Base-by-base conservation (phyloP, 352 stramenopile species). In the Aphanomyces euteiches region DNA sequence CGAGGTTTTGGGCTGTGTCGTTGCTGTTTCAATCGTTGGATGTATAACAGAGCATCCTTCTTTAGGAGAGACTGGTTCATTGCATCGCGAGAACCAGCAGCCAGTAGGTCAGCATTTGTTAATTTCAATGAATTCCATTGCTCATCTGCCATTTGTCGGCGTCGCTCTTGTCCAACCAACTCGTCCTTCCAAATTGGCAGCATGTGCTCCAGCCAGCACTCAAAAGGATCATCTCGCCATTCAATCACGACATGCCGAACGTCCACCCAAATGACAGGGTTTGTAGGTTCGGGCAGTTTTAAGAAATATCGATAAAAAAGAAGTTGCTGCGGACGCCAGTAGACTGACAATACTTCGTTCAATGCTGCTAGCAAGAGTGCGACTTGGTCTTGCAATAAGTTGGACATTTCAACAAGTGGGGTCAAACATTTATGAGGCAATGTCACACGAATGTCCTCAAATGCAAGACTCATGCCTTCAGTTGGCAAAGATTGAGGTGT, bases 101-200 rank as follows among this genome's bases (percentile, higher is more conserved):
- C 69, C n/a, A 81, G 71, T 34, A 85, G 61, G 6, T 87, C 78
- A 13, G 75, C 68, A 58, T 89, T 88, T 38, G 79, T 80, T n/a
- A 87, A 66, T 41, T 89, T 82, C 5, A 90, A 69, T 6, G 75
- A 72, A 13, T 74, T 66, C 47, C 88, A 47, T 47, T 90, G 82
- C n/a, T 93, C 83, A 50, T 91, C 75, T 5, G 91, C 48, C 15
- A 90, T 72, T 54, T 89, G 80, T 0, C 75, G 69, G 34, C 85
- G 78, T 17, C 90, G 73, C 41, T 90, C 84, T 73, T 83, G 79
- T 12, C 90, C 83, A 50, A 78, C 78, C 1, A 92, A 41, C 36
- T 89, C 85, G 53, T 88, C 80, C 36, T 90, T 81, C 86, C 86
- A 94, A 13, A 92, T 19, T 10, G 84, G 84, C 38, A 90, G 88